Percentiles rank a stretch among this genome's conserved stretches.
Conservation (phyloP, 768 basidiomycete species). For the Agaricus blazei region DNA sequence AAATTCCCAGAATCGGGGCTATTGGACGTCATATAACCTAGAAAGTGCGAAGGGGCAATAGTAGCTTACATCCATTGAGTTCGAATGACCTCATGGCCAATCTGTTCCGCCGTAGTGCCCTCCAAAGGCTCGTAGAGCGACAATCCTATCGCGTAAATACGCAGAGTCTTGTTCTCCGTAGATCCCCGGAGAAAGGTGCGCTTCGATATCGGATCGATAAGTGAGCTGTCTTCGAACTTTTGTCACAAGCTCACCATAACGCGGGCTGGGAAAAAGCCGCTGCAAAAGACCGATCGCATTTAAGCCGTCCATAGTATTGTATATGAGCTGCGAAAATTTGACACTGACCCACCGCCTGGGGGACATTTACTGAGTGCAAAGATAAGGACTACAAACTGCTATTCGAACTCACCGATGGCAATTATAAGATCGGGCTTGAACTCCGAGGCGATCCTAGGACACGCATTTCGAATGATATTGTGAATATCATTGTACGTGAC, state of each 20-base stretch:
- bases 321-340: slow-evolving; percentile 5
- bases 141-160: slow-evolving; percentile 94
- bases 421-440: slow-evolving; percentile 88
- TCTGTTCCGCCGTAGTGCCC: slow-evolving; percentile 64
- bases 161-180: slow-evolving; percentile 69
- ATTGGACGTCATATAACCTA: slow-evolving; percentile 24
- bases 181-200: slow-evolving; percentile 80
- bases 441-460: slow-evolving; percentile 60
- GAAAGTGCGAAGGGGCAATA: background rate
- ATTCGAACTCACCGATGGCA: slow-evolving; percentile 56
- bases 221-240: background rate
- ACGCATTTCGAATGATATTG: slow-evolving; percentile 70
- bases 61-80: slow-evolving; percentile 91
- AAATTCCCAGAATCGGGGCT: slow-evolving; percentile 62
- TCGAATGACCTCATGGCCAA: slow-evolving; percentile 82
- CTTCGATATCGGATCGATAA: slow-evolving; percentile 27
- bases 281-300: slow-evolving; percentile 24
- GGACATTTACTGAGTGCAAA: background rate
- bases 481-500: slow-evolving; percentile 93
- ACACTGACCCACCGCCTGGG: slow-evolving; percentile 75
- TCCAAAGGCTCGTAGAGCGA: slow-evolving; percentile 91
- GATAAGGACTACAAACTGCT: background rate
- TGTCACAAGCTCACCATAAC: slow-evolving; percentile 53
- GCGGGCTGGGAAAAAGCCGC: slow-evolving; percentile 94
- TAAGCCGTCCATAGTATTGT: background rate